Conservation (phyloP, 1,284 basidiomycete species). For the Ustilago hordei region DNA sequence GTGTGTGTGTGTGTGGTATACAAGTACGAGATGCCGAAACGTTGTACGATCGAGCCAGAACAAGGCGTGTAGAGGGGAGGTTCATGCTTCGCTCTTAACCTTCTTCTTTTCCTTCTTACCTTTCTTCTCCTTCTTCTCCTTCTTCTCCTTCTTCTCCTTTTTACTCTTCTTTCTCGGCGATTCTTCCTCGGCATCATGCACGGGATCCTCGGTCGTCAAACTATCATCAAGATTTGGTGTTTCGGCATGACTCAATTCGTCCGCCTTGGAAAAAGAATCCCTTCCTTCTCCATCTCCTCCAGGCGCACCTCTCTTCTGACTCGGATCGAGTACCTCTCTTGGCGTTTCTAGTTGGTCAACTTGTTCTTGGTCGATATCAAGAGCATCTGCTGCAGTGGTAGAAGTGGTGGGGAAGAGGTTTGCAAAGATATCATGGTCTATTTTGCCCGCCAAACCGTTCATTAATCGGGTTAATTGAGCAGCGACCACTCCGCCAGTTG, state of each 20-base stretch:
- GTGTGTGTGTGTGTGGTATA: background rate
- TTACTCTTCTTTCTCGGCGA: conserved; percentile 9
- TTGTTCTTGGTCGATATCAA: background rate
- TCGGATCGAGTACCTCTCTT: background rate
- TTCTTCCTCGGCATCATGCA: background rate
- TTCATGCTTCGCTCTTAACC: conserved; percentile 12
- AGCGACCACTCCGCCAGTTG: conserved; percentile 40
- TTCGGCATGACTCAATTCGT: conserved; percentile 4
- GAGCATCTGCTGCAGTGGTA: background rate
- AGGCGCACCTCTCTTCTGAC: background rate
- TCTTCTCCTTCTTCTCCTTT: conserved; percentile 31
- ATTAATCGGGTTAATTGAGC: conserved; percentile 35
- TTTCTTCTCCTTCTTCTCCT: conserved; percentile 27
- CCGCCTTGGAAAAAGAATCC: conserved; percentile 12
- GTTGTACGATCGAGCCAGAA: background rate
- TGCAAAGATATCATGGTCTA: conserved; percentile 32
- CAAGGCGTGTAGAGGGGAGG: background rate
- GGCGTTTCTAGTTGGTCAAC: background rate
- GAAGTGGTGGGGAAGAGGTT: conserved; percentile 10
- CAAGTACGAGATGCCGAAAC: conserved; percentile 1
- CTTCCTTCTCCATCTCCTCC: conserved; percentile 6
- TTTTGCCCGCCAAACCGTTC: conserved; percentile 38
- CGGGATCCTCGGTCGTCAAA: background rate
- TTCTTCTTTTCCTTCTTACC: background rate
- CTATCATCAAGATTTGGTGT: conserved; percentile 20